Evolutionary conservation across 2,329 filamentous ascomycete genomes (phyloP).

Genomic region (Moelleriella libera): DNA sequence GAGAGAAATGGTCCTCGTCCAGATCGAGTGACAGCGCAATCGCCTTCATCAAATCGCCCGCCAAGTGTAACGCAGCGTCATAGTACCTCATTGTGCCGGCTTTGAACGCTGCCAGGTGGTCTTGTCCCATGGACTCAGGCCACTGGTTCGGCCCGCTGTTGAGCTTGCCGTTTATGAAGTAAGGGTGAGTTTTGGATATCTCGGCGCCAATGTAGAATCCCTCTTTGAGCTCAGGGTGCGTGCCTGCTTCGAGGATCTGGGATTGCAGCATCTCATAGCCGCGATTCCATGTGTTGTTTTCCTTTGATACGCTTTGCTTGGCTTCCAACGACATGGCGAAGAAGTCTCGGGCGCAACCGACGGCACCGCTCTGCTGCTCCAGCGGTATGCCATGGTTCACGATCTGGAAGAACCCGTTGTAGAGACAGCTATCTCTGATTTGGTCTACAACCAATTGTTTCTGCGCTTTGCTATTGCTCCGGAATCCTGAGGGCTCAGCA

Average conservation of each 20-base stretch:
- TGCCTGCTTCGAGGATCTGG: constrained; percentile 28
- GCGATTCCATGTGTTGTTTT: constrained; percentile 25
- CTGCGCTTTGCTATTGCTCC: constrained; percentile 7
- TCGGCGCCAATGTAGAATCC: constrained; percentile 21
- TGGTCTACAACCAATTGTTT: constrained; percentile 8
- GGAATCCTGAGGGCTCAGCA: constrained; percentile 6
- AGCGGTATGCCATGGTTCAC: constrained; percentile 29
- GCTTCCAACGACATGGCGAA: constrained; percentile 31
- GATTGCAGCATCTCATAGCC: constrained; percentile 34
- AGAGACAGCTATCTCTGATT: constrained; percentile 25
- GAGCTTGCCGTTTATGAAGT: constrained; percentile 25
- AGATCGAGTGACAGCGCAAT: constrained; percentile 26
- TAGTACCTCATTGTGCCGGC: constrained; percentile 24
- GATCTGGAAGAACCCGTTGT: constrained; percentile 40
- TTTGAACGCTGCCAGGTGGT: constrained; percentile 17
- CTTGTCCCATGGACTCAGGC: constrained; percentile 20
- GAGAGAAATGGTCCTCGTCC: constrained; percentile 25
- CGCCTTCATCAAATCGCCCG: constrained; percentile 23
- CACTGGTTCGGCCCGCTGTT: constrained; percentile 27
- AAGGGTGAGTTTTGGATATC: constrained; percentile 16
- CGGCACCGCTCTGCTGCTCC: constrained; percentile 22
- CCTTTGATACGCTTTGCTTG: constrained; percentile 26
- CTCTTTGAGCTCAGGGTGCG: constrained; percentile 32
- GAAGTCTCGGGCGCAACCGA: constrained; percentile 27
- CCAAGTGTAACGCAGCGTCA: constrained; percentile 21